Base-by-base conservation (phyloP, 148 eudicot species). In the Polygonum maritimum region DNA sequence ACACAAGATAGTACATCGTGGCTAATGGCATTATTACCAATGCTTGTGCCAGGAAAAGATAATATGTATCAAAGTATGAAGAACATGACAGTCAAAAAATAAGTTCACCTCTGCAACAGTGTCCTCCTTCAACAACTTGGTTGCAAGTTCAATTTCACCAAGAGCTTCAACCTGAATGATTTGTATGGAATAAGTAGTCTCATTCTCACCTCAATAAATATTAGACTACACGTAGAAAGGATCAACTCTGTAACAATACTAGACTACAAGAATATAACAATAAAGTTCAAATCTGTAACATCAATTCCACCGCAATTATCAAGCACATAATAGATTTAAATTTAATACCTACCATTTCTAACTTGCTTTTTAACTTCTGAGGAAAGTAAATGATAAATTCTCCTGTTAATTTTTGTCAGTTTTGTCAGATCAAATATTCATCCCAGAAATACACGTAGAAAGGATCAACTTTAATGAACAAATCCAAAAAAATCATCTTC, bases 311-410 rank as follows among this genome's bases (percentile, higher is more conserved):
- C n/a, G 76, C 36, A 15, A 73, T 60, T 54, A 41, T 41, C 45
- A 44, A 44, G 2, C n/a, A 5, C n/a, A 19, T 31, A 60, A 78
- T 69, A 76, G 63, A 57, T 21, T 7, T 67, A 22, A 11, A 38
- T 7, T 38, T 67, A 67, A 10, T 16, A 75, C 39, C 80, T 82
- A 95, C 99, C 99, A 95, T 95, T 88, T 95, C 91, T 81, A 95
- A 71, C 79, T 95, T 95, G 81, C 75, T 76, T 84, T 95, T 92
- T 69, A 95, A 77, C 85, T 92, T 95, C 69, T 92, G 97, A 81
- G 96, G 99, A 26, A 91, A 90, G 88, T 95, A 94, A 60, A 95
- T 95, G 75, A 92, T 88, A 82, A 95, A 95, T 75, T 92, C 97
- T 69, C 96, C 98, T 95, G 96, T 75, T 79, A 85, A 67, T 57